Evolutionary conservation across 257 asterid genomes (phyloP).

Genomic region (Agastache rugosa): DNA sequence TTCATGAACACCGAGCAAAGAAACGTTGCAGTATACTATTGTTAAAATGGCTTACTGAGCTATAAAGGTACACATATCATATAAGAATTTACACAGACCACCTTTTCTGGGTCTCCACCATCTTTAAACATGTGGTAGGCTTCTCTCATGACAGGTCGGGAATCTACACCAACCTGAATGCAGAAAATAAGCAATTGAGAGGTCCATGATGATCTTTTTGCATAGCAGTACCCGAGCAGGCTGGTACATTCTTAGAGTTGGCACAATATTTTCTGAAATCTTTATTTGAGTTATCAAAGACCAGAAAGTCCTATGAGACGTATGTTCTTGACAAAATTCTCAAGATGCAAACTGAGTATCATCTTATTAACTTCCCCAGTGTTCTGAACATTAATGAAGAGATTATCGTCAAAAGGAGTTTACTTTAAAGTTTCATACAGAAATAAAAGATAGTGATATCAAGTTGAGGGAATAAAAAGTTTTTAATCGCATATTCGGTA

Average conservation of each 20-base stretch:
- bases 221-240: background rate
- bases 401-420: background rate
- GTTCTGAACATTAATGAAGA: background rate
- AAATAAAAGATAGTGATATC: background rate
- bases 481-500: background rate
- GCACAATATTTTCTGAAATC: background rate
- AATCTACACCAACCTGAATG: constrained; percentile 79
- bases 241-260: background rate
- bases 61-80: constrained; percentile 13
- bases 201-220: constrained; percentile 24
- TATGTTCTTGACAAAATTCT: background rate
- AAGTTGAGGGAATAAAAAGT: background rate
- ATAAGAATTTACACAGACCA: constrained; percentile 36
- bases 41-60: constrained; percentile 18
- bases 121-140: constrained; percentile 76
- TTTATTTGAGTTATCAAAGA: constrained; percentile 16
- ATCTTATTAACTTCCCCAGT: background rate
- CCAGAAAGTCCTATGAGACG: background rate
- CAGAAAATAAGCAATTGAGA: constrained; percentile 28
- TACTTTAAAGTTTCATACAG: background rate
- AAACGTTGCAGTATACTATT: background rate
- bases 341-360: background rate
- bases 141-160: constrained; percentile 83
- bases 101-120: constrained; percentile 95
- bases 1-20: background rate